Percentiles rank a stretch among this genome's conserved stretches.
Conservation (phyloP, 2,329 filamentous ascomycete species). For the Magnaporthiopsis incrustans region DNA sequence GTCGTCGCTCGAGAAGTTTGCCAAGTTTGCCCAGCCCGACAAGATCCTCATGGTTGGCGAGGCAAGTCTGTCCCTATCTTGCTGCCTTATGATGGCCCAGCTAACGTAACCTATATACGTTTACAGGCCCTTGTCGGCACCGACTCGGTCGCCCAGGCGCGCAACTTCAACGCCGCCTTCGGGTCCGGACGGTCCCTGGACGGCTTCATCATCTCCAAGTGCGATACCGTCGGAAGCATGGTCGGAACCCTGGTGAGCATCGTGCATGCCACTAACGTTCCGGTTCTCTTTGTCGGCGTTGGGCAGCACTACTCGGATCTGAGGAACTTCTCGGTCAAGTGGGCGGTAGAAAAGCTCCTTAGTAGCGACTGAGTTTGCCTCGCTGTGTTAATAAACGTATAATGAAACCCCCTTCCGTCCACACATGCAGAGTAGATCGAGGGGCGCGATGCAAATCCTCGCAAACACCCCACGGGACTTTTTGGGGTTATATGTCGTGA, state of each 20-base stretch:
- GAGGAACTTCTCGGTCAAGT: conserved; percentile 60
- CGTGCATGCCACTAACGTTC: conserved; percentile 94
- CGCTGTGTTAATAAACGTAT: background rate
- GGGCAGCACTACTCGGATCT: conserved; percentile 63
- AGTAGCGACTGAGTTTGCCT: conserved; percentile 33
- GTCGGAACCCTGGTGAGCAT: conserved; percentile 91
- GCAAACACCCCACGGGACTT: background rate
- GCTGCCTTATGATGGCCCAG: conserved; percentile 3
- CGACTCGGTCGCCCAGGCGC: conserved; percentile 88
- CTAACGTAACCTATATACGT: background rate
- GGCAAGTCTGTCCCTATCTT: conserved; percentile 23
- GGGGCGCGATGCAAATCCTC: background rate
- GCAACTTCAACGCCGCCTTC: conserved; percentile 93
- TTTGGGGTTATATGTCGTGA: background rate
- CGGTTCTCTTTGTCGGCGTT: conserved; percentile 82
- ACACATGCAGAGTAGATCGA: background rate
- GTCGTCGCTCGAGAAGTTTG: conserved; percentile 95
- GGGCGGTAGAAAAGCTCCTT: conserved; percentile 60
- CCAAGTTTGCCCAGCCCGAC: conserved; percentile 89
- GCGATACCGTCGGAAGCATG: conserved; percentile 99
- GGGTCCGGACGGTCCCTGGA: conserved; percentile 74
- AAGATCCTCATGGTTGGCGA: conserved; percentile 94
- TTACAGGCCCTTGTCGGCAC: conserved; percentile 77
- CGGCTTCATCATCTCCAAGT: conserved; percentile 97
- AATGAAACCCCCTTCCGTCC: background rate